phyloP scores from a whole-genome alignment of 495 filamentous ascomycete species.

The Elaphomyces granulatus region DNA sequence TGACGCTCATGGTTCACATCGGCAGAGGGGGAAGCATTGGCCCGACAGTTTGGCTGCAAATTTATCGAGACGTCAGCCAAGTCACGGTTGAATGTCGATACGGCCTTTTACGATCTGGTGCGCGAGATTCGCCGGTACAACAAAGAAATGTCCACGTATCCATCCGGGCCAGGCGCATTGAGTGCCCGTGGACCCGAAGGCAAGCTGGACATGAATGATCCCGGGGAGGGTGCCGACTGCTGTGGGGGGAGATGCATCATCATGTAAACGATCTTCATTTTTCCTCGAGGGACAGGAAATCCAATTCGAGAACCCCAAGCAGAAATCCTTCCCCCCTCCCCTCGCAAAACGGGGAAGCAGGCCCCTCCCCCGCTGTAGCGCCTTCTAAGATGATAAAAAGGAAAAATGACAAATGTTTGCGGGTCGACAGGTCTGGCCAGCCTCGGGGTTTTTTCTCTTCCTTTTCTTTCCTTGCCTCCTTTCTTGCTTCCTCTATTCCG shows the following conservation, averaged over 20 bases:
- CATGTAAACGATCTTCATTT: conserved; percentile 49
- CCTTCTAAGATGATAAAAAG: conserved; percentile 5
- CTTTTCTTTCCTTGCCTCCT: conserved; percentile 10
- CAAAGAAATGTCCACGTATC: conserved; percentile 85
- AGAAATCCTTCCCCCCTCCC: conserved; percentile 6
- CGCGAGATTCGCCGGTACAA: conserved; percentile 96
- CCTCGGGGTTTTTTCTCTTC: conserved; percentile 11
- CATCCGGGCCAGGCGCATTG: conserved; percentile 46
- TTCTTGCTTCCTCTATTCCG: no score
- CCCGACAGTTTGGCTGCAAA: conserved; percentile 78
- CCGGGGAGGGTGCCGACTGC: conserved; percentile 59
- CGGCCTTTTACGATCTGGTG: conserved; percentile 95
- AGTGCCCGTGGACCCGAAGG: conserved; percentile 46
- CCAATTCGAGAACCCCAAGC: conserved; percentile 13
- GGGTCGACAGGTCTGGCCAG: conserved; percentile 12
- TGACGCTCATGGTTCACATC: conserved; percentile 13
- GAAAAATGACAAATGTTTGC: conserved; percentile 7
- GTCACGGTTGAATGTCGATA: conserved; percentile 94
- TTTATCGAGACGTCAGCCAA: conserved; percentile 99
- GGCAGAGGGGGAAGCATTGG: conserved; percentile 79
- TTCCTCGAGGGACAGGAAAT: conserved; percentile 11
- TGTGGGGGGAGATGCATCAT: conserved; percentile 71
- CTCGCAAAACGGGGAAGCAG: no score
- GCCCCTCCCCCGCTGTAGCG: no score
- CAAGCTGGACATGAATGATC: conserved; percentile 67